Percentiles rank a stretch among this genome's conserved stretches.
Evolutionary conservation across 2,329 filamentous ascomycete genomes (phyloP).

Genomic region (Apiospora koreana): DNA sequence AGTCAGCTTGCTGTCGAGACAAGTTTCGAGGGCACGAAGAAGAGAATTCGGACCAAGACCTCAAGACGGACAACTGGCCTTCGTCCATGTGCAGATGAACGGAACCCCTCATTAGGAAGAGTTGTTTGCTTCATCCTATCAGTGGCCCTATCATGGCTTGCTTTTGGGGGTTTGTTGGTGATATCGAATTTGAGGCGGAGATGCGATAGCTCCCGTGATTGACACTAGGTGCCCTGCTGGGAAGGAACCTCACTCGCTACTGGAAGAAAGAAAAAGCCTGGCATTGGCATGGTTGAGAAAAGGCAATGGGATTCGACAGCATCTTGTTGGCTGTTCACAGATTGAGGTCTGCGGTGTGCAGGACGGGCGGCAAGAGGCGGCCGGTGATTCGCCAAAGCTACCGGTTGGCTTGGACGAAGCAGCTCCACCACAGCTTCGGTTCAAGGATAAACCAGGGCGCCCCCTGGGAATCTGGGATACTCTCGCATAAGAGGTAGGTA

Average conservation of each 20-base stretch:
- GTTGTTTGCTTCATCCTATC: background rate
- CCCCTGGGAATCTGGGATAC: too few species aligned
- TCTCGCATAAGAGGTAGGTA: too few species aligned
- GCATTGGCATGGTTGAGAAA: background rate
- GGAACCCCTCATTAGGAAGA: background rate
- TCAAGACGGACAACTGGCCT: background rate
- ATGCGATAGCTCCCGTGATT: slow-evolving; percentile 6
- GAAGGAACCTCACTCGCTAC: too few species aligned
- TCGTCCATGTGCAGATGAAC: background rate
- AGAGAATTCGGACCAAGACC: background rate
- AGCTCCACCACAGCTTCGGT: background rate
- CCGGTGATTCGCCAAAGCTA: background rate
- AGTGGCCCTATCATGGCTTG: background rate
- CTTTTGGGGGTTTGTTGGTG: background rate
- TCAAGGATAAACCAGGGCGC: background rate
- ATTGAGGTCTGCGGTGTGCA: slow-evolving; percentile 10
- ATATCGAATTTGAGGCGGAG: background rate
- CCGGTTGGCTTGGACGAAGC: background rate
- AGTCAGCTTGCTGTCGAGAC: slow-evolving; percentile 8
- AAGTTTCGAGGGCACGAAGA: background rate
- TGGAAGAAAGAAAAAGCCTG: background rate
- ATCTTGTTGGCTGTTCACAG: slow-evolving; percentile 6
- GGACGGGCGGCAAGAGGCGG: slow-evolving; percentile 7
- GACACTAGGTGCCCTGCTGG: background rate
- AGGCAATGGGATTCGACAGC: slow-evolving; percentile 3